Evolutionary conservation across 2,329 filamentous ascomycete species (phyloP).

Genomic region (Fusarium aywerte): DNA sequence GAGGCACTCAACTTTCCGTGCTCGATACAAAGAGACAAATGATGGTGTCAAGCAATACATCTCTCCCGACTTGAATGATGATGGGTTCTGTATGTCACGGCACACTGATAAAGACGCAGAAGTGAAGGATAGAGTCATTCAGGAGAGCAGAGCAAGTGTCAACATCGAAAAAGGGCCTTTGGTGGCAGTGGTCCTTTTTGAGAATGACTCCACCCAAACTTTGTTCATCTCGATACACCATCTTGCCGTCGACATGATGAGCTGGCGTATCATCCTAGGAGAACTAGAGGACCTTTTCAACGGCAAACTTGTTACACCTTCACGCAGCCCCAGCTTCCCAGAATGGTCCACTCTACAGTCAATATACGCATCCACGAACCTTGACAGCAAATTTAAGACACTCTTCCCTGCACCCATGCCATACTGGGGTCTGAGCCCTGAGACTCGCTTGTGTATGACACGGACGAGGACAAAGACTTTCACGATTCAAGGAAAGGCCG

Average conservation of each 20-base stretch:
- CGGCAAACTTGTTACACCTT: neutral
- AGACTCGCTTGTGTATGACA: neutral
- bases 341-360: neutral
- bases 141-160: neutral
- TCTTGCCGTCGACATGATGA: neutral
- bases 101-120: neutral
- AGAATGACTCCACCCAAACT: neutral
- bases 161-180: neutral
- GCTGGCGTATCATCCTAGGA: neutral
- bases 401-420: neutral
- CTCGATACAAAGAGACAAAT: neutral
- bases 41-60: neutral
- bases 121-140: neutral
- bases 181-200: neutral
- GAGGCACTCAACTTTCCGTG: neutral
- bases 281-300: neutral
- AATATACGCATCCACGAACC: neutral
- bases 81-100: neutral
- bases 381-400: neutral
- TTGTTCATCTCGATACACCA: neutral
- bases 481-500: neutral
- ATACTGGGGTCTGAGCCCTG: neutral
- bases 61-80: neutral
- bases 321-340: neutral
- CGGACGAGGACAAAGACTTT: neutral